phyloP scores from a whole-genome alignment of 495 filamentous ascomycete species.

The Neurospora hispaniola region DNA sequence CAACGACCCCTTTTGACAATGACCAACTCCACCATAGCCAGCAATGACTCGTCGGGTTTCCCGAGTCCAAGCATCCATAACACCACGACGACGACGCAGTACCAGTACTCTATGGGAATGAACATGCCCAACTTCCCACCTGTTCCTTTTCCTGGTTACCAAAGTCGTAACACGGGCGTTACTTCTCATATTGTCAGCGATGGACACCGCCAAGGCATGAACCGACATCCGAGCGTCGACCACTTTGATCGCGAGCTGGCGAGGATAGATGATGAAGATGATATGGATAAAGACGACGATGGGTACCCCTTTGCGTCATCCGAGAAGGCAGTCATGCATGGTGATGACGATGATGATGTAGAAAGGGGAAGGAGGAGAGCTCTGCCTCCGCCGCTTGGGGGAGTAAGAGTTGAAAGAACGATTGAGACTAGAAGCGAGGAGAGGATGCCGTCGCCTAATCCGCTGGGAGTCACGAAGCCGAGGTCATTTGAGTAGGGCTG shows the following conservation, averaged over 20 bases:
- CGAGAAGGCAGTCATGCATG: neutral
- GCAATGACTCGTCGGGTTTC: neutral
- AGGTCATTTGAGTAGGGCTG: neutral
- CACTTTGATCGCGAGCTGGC: conserved; percentile 7
- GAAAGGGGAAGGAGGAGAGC: neutral
- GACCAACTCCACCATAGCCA: neutral
- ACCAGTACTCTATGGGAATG: neutral
- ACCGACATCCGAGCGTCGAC: neutral
- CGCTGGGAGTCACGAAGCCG: too few species aligned
- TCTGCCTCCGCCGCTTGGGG: neutral
- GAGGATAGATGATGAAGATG: conserved; percentile 3
- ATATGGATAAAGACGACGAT: neutral
- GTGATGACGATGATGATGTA: neutral
- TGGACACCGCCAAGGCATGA: neutral
- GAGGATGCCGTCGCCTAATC: too few species aligned
- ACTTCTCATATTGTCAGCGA: neutral
- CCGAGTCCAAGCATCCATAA: neutral
- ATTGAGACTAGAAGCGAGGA: neutral
- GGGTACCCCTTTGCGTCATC: neutral
- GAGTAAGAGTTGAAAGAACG: neutral
- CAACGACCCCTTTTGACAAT: neutral
- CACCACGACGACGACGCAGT: neutral
- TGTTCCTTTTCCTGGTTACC: neutral
- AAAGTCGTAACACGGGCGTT: neutral
- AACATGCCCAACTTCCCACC: neutral